Evolutionary conservation across 1,139 yeast genomes (phyloP), one percentile per base, ranked within the genome.

Genomic region (Tardiomyces blankii): DNA sequence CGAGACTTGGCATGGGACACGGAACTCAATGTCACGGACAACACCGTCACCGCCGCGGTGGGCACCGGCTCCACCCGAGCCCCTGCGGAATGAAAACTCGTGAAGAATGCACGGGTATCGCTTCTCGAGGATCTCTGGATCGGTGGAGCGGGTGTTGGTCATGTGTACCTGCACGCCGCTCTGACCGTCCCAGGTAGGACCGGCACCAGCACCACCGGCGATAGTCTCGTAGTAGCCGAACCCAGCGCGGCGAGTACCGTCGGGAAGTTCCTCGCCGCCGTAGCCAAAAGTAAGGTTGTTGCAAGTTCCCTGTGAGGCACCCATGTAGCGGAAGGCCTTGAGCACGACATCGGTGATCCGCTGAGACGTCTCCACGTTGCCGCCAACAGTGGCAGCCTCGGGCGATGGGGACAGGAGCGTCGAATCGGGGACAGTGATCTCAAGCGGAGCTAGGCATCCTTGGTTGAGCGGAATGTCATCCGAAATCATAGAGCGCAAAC

Each of bases 301-400:
- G 61, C 83, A 75, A 45, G 84, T 81, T 39, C 87, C 85, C 55
- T 83, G 89, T 3, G 89, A 82, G 49, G 80, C 84, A 1, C 83
- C 95, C 59, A 84, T 82, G 25, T 21, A 21, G 7, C 25, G 25
- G 7, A 21, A 21, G 0, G 94, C 87, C 54, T 77, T 78, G 56
- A 86, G 69, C 49, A 85, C 74, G 2, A 82, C 88, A 62, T 85
- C 95, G 1, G 87, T 83, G 40, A 86, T 78, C 50, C 94, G 71
- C 63, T 86, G 95, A 1, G 91, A 79, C 0, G 95, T 85, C 62
- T 82, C 82, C n/a, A 84, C 93, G 60, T 85, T 86, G 7, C 94
- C 94, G 27, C 94, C 95, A 9, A 84, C 93, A 3, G 83, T 88
- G 1, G 95, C 95, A 16, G 91, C 91, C 42, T 82, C 86, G 39